Base-by-base conservation (phyloP, 129 eudicot species). In the Flaveria sonorensis region DNA sequence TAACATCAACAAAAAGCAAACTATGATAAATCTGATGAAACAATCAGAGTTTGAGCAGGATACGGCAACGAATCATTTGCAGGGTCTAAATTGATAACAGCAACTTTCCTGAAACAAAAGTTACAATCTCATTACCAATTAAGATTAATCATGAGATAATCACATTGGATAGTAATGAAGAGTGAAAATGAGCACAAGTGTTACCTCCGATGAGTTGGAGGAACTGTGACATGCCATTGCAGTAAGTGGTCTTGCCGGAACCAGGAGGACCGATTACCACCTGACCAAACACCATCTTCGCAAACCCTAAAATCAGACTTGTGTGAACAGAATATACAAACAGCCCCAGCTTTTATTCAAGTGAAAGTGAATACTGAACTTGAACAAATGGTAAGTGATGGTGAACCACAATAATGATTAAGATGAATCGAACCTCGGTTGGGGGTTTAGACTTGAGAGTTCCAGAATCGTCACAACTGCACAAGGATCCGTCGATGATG, bases 261-360 rank as follows among this genome's bases (percentile, higher is more conserved):
- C 98, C 98, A 9, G 97, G 98, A 11, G 97, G 98, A 24, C 98
- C 98, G 8, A 93, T 93, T 2, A 93, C 98, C 53, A 93, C 91
- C 86, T 93, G 98, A 72, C 98, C 97, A 18, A 92, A 92, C 55
- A 92, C 97, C 97, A 92, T 91, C 64, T 11, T 42, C 32, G 20
- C 72, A 56, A 56, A 53, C 75, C 64, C 71, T 36, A 36, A 0
- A 36, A 36, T 36, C 40, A 36, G 40, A 36, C 40, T 36, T 36
- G 40, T 36, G 40, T 5, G 40, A 36, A 36, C 40, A 36, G 1
- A 36, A 4, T 5, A 30, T 36, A 36, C 40, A 36, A 36, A 36
- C 40, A 36, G 40, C 40, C 40, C 1, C 5, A 36, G 40, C 40
- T 36, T 36, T 36, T 7, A 36, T 36, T 36, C 40, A 36, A 36